Conservation (phyloP, 352 stramenopile genomes). For the Globisporangium nodosum region DNA sequence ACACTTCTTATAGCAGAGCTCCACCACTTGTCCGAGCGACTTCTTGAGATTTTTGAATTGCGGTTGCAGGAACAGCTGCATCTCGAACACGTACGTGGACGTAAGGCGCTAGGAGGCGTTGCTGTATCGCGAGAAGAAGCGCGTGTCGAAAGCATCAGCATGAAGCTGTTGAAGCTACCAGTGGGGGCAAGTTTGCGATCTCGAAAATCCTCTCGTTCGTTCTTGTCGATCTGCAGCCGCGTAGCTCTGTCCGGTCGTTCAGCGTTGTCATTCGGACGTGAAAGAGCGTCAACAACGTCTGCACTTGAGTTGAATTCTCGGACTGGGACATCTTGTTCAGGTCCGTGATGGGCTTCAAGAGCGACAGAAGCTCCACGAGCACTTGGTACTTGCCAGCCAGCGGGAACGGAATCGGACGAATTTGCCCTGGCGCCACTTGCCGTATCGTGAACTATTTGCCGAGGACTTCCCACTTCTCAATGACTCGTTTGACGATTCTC, state of each 20-base stretch:
- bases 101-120: background rate
- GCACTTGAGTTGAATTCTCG: background rate
- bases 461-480: background rate
- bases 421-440: background rate
- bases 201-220: background rate
- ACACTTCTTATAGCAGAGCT: background rate
- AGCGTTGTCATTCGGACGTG: background rate
- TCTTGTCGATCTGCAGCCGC: background rate
- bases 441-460: background rate
- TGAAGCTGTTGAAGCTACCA: background rate
- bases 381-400: background rate
- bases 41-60: background rate
- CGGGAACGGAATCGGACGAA: background rate
- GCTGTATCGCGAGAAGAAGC: background rate
- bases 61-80: background rate
- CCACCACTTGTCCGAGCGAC: background rate
- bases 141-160: background rate
- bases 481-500: background rate
- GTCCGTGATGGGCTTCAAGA: background rate
- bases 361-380: background rate
- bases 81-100: background rate
- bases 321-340: conserved; percentile 2
- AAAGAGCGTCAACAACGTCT: background rate
- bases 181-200: background rate
- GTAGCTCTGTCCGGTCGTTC: background rate